Evolutionary conservation across 768 basidiomycete species (phyloP).

Genomic region (Xerocomellus intermedius): DNA sequence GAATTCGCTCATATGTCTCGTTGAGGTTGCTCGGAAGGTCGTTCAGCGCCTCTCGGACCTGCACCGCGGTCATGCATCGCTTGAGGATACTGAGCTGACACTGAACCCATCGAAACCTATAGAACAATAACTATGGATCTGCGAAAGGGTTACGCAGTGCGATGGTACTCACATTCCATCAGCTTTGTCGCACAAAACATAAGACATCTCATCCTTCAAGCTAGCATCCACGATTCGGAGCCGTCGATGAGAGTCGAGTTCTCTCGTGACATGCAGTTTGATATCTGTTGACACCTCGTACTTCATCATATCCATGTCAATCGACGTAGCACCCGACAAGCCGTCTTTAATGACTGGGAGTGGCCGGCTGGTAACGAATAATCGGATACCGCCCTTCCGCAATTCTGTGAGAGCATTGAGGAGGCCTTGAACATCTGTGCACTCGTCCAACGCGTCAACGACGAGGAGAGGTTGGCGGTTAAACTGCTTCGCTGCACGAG

Average conservation of each 20-base stretch:
- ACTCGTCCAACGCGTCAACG: conserved; percentile 20
- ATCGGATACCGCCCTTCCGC: background rate
- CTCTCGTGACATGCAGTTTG: conserved; percentile 1
- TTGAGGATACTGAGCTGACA: conserved; percentile 8
- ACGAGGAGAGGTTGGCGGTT: conserved; percentile 3
- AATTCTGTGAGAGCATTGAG: background rate
- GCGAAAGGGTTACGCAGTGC: too few relatives aligned
- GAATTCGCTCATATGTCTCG: conserved; percentile 6
- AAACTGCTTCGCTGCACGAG: background rate
- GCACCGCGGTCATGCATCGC: background rate
- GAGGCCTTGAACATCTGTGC: background rate
- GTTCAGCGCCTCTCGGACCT: background rate
- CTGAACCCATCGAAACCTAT: conserved; percentile 18
- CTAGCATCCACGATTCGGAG: background rate
- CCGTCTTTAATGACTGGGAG: conserved; percentile 7
- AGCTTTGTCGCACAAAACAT: background rate
- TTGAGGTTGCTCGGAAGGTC: conserved; percentile 6
- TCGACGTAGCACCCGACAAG: background rate
- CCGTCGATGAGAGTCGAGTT: conserved; percentile 7
- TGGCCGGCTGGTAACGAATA: conserved; percentile 16
- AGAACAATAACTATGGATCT: too few relatives aligned
- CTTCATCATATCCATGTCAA: conserved; percentile 5
- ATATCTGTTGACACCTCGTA: conserved; percentile 6
- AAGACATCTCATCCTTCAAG: conserved; percentile 7
- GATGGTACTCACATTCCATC: conserved; percentile 12